A percentile compares a stretch with the other conserved stretches of the same genome.
These are phyloP conservation scores for Immersiella caudata DNA, from an alignment of 495 filamentous ascomycete species.

Conservation along the genomic window DNA sequence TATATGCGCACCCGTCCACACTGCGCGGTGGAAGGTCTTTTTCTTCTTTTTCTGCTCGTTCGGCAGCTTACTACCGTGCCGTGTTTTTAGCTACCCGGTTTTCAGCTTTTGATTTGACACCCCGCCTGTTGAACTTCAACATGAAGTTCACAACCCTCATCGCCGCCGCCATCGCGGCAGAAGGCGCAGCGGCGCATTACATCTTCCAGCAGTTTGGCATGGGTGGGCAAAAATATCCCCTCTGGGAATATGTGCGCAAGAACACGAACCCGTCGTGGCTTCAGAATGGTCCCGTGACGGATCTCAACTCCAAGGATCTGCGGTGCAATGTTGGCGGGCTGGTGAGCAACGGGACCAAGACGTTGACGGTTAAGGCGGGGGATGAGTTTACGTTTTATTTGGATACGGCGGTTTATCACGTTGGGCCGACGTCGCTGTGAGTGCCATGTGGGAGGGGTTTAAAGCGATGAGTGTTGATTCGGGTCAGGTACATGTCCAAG, in stretches of 20 bases:
- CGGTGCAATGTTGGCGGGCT: slow-evolving; percentile 61
- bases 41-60: neutral
- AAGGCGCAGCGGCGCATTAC: slow-evolving; percentile 44
- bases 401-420: slow-evolving; percentile 38
- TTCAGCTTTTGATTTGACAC: neutral
- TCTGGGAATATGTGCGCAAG: slow-evolving; percentile 56
- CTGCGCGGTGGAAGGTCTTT: neutral
- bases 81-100: neutral
- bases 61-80: slow-evolving; percentile 10
- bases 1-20: slow-evolving; percentile 4
- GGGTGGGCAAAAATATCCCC: slow-evolving; percentile 44
- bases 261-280: slow-evolving; percentile 52
- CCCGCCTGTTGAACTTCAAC: neutral
- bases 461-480: neutral
- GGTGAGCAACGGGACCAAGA: slow-evolving; percentile 50
- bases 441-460: too few species aligned
- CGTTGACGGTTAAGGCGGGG: slow-evolving; percentile 53
- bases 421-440: slow-evolving; percentile 22
- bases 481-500: slow-evolving; percentile 52
- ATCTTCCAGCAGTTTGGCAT: slow-evolving; percentile 55
- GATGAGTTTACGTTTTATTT: slow-evolving; percentile 54
- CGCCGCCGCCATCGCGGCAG: slow-evolving; percentile 33
- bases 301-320: slow-evolving; percentile 55
- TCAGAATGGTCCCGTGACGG: slow-evolving; percentile 60
- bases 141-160: slow-evolving; percentile 42